Conservation (phyloP, 148 eudicot species). For the Rhododendron kiyosumense region DNA sequence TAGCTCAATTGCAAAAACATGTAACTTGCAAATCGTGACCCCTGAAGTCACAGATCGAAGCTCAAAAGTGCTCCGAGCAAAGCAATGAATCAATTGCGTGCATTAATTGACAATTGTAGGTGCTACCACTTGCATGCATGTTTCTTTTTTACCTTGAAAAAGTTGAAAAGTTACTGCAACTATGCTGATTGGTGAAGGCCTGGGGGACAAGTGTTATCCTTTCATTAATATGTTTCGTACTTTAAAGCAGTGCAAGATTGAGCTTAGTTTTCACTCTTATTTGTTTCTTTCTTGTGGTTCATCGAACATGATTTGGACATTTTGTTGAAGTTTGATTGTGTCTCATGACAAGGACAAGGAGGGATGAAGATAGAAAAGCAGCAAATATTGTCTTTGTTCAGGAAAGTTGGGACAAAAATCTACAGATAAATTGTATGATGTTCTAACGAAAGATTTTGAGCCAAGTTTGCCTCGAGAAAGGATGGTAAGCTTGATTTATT, state of each 20-base stretch:
- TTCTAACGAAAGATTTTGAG: slow-evolving; percentile 7
- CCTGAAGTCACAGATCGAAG: neutral
- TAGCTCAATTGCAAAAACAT: neutral
- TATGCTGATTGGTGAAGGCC: neutral
- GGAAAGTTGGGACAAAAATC: slow-evolving; percentile 5
- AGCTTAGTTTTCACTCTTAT: neutral
- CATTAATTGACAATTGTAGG: neutral
- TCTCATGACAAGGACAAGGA: neutral
- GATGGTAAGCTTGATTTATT: neutral
- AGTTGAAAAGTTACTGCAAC: neutral
- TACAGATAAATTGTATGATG: slow-evolving; percentile 13
- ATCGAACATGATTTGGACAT: neutral
- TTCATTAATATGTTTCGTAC: neutral
- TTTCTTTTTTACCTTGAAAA: neutral
- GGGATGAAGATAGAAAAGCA: slow-evolving; percentile 16
- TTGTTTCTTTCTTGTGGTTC: neutral
- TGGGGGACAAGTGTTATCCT: neutral
- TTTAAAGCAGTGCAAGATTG: neutral
- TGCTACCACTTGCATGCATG: neutral
- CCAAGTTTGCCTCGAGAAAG: neutral
- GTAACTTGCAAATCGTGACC: neutral
- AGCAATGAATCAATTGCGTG: neutral
- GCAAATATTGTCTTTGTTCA: slow-evolving; percentile 9
- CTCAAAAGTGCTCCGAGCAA: neutral
- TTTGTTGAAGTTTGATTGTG: neutral